Evolutionary conservation across 2,329 filamentous ascomycete species (phyloP), one percentile per base, ranked within the genome.

Genomic region (Tolypocladium album): DNA sequence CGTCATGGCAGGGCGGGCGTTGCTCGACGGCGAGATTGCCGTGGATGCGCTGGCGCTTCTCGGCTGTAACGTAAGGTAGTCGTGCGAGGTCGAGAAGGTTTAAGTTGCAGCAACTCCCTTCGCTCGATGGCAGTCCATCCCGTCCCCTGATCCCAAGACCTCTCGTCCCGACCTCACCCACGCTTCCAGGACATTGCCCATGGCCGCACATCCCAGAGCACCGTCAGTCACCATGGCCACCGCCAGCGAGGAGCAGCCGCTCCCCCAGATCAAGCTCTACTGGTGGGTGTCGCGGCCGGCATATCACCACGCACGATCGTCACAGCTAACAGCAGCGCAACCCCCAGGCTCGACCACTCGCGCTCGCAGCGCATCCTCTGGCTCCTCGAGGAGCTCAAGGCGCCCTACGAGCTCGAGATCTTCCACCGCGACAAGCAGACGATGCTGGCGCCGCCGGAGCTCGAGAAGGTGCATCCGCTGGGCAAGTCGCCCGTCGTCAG

Each of bases 401-500:
- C 96, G 40, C 81, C 87, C 36, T 96, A 96, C 74, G 84, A 92
- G 63, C 76, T 97, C 61, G 85, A 93, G 68, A 81, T 88, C 59
- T 94, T 88, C 80, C 90, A 90, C 72, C 87, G 92, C 58, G 71
- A 79, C 64, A 76, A 74, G 59, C 68, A 77, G 60, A 82, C 87
- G 59, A 81, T 78, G 67, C 78, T 89, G n/a, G 92, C 92, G 1
- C 90, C 90, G 4, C 78, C 84, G 0, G 88, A 89, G 67, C 81
- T 97, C 55, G 87, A 88, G 68, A 80, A 90, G 64, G 75, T 96
- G 43, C 91, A 96, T 69, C 88, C 90, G 0, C 80, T 97, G 4
- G 93, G 93, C 63, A 96, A 96, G 72, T 92, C 90, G 1, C 93
- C 93, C 0, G 76, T 93, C 50, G 76, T 97, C 64, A 83, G 82